phyloP scores from a whole-genome alignment of 768 basidiomycete genomes.

The Butyriboletus loyo region DNA sequence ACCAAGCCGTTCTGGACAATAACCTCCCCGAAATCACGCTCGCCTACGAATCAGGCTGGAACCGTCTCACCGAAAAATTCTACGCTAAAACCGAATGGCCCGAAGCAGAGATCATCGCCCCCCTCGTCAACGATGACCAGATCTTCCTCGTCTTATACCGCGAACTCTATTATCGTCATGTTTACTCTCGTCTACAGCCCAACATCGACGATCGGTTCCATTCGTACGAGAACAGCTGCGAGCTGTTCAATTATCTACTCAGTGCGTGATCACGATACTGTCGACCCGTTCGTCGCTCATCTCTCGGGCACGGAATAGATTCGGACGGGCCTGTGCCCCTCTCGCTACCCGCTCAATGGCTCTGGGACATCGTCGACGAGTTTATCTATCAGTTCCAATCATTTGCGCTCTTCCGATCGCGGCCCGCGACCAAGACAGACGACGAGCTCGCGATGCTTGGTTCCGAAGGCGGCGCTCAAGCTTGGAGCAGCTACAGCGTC shows the following conservation, averaged over 20 bases:
- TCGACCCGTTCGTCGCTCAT: not conserved
- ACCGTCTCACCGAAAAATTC: conserved; percentile 93
- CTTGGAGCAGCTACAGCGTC: conserved; percentile 98
- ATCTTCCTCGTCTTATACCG: conserved; percentile 97
- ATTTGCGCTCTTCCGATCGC: conserved; percentile 89
- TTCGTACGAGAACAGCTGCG: conserved; percentile 97
- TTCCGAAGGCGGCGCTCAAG: conserved; percentile 71
- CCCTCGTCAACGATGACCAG: conserved; percentile 91
- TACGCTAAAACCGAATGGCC: conserved; percentile 96
- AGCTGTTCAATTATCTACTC: conserved; percentile 95
- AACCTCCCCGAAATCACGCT: conserved; percentile 88
- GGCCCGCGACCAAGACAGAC: conserved; percentile 79
- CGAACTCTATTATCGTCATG: conserved; percentile 92
- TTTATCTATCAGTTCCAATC: conserved; percentile 99
- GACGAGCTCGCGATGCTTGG: conserved; percentile 84
- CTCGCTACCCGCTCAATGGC: conserved; percentile 94
- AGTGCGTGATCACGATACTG: conserved; percentile 44
- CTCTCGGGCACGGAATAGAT: conserved; percentile 44
- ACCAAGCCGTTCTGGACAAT: conserved; percentile 88
- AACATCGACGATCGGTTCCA: conserved; percentile 98
- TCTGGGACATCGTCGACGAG: conserved; percentile 97
- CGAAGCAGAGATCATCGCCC: conserved; percentile 92
- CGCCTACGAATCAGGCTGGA: conserved; percentile 97
- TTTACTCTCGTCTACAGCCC: conserved; percentile 92
- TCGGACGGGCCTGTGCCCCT: conserved; percentile 90